A percentile compares a stretch with the other conserved stretches of the same genome.
phyloP scores from a whole-genome alignment of 306 rosid species.

The Castanopsis chinensis region DNA sequence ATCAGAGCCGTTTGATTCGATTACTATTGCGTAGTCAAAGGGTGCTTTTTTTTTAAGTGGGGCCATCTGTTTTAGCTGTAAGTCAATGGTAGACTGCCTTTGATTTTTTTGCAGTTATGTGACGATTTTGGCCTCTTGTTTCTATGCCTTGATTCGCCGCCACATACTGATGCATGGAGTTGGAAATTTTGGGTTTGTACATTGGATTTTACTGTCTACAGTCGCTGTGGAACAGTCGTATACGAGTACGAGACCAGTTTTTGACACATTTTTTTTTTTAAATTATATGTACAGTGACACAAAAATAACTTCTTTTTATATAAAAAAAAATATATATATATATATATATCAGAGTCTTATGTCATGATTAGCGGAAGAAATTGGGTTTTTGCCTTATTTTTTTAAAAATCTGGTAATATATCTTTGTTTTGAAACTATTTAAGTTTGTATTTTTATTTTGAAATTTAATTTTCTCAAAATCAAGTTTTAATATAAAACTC shows the following conservation, averaged over 20 bases:
- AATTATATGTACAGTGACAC: too few relatives aligned
- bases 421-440: too few relatives aligned
- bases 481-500: too few relatives aligned
- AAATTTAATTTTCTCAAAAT: too few relatives aligned
- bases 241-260: slow-evolving; percentile 29
- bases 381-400: too few relatives aligned
- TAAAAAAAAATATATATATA: too few relatives aligned
- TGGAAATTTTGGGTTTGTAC: not conserved
- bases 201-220: not conserved
- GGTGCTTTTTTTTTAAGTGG: not conserved
- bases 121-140: slow-evolving; percentile 14
- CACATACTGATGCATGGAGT: not conserved
- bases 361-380: too few relatives aligned
- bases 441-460: too few relatives aligned
- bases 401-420: too few relatives aligned
- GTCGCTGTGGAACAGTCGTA: slow-evolving; percentile 29
- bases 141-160: slow-evolving; percentile 5
- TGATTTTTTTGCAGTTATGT: not conserved
- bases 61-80: not conserved
- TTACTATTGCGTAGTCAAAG: not conserved
- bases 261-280: not conserved
- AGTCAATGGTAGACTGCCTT: not conserved
- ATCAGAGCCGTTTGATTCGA: not conserved
- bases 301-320: too few relatives aligned
- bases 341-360: too few relatives aligned